Conservation (phyloP, 257 asterid genomes). For the Handroanthus guayacan region DNA sequence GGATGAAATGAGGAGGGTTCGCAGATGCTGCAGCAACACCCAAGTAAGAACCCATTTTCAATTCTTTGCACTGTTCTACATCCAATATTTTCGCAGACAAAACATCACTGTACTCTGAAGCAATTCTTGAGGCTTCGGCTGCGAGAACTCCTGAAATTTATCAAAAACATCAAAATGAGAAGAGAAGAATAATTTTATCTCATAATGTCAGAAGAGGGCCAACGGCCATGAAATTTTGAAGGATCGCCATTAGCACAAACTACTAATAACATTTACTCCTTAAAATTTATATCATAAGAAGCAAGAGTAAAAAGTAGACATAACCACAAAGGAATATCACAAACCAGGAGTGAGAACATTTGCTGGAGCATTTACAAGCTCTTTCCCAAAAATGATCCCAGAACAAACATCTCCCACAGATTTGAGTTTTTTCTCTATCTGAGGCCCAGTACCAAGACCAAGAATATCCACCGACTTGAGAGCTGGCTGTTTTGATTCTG, state of each 20-base stretch:
- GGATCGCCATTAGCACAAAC: not conserved
- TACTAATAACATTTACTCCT: no score
- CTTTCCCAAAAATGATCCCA: slow-evolving; percentile 83
- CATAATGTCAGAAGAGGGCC: not conserved
- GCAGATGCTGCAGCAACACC: slow-evolving; percentile 96
- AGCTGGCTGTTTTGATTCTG: slow-evolving; percentile 70
- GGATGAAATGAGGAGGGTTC: slow-evolving; percentile 94
- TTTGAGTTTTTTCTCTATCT: slow-evolving; percentile 82
- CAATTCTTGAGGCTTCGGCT: slow-evolving; percentile 81
- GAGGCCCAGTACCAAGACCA: slow-evolving; percentile 93
- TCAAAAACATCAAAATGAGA: slow-evolving; percentile 2
- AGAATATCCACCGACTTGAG: slow-evolving; percentile 83
- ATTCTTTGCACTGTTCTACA: slow-evolving; percentile 89
- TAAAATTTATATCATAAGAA: not conserved
- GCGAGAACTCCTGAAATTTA: slow-evolving; percentile 77
- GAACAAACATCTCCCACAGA: slow-evolving; percentile 77
- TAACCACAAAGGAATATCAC: slow-evolving; percentile 39
- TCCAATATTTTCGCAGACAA: slow-evolving; percentile 85
- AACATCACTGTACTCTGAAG: slow-evolving; percentile 81
- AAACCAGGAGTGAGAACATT: slow-evolving; percentile 96
- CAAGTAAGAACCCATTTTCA: slow-evolving; percentile 98
- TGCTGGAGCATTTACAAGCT: slow-evolving; percentile 97
- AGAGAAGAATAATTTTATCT: slow-evolving; percentile 13
- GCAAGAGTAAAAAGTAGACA: not conserved
- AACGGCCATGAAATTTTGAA: not conserved